phyloP scores from a whole-genome alignment of 192 early-diverging fungal genomes.

The Backusella psychrophila region DNA sequence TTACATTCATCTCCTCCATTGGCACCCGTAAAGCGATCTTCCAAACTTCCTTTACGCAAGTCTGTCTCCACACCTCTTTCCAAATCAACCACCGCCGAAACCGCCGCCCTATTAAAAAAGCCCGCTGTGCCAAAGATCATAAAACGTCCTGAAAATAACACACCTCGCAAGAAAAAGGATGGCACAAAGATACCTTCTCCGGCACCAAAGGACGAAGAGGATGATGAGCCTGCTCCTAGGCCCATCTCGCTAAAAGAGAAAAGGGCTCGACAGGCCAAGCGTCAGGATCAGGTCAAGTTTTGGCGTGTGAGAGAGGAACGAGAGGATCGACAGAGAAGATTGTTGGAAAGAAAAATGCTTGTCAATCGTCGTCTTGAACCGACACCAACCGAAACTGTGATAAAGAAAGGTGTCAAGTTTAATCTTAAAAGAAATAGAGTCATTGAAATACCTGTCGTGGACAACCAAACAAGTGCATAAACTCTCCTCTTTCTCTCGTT shows the following conservation, averaged over 20 bases:
- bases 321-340: constrained; percentile 25
- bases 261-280: constrained; percentile 20
- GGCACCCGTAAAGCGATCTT: not conserved
- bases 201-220: not conserved
- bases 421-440: constrained; percentile 28
- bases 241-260: constrained; percentile 33
- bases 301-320: constrained; percentile 35
- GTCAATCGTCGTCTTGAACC: not conserved
- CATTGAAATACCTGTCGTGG: constrained; percentile 4
- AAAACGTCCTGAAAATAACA: no score
- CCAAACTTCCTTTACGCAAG: not conserved
- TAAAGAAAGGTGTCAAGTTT: constrained; percentile 26
- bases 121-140: not conserved
- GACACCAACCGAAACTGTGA: not conserved
- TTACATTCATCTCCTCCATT: not conserved
- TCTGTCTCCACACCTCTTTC: not conserved
- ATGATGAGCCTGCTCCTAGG: not conserved
- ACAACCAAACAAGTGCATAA: not conserved
- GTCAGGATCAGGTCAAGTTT: constrained; percentile 33
- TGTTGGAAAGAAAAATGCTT: constrained; percentile 8
- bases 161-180: not conserved
- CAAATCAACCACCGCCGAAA: not conserved
- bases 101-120: not conserved
- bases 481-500: not conserved
- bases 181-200: constrained; percentile 4